Percentiles rank a stretch among this genome's conserved stretches.
Conservation (phyloP, 1,284 basidiomycete species). For the Vanrija sp. region DNA sequence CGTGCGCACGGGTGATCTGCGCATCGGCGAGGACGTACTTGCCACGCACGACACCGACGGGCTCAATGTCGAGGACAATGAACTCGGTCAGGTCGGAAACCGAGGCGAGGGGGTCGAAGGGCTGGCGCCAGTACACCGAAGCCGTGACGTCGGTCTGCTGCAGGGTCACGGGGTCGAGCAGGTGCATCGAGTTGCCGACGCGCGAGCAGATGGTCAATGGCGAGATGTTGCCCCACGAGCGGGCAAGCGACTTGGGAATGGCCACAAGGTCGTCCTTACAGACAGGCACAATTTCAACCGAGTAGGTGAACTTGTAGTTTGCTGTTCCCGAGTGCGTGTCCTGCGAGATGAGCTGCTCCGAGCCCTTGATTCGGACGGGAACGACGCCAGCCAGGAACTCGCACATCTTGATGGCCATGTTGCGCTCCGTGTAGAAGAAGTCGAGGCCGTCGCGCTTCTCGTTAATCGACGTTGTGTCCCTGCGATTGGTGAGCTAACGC, state of each 20-base stretch:
- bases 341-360: slow-evolving; percentile 86
- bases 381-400: slow-evolving; percentile 88
- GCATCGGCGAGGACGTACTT: slow-evolving; percentile 87
- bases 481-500: slow-evolving; percentile 55
- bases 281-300: slow-evolving; percentile 91
- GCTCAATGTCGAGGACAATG: slow-evolving; percentile 90
- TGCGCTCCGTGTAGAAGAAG: slow-evolving; percentile 89
- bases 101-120: slow-evolving; percentile 77
- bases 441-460: slow-evolving; percentile 94
- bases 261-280: slow-evolving; percentile 98
- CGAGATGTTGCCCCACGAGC: slow-evolving; percentile 76
- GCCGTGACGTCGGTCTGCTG: slow-evolving; percentile 76
- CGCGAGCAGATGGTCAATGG: slow-evolving; percentile 84
- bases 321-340: slow-evolving; percentile 90
- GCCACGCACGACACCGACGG: slow-evolving; percentile 63
- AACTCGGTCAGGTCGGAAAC: slow-evolving; percentile 89
- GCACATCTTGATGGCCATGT: slow-evolving; percentile 95
- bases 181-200: slow-evolving; percentile 84
- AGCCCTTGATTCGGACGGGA: slow-evolving; percentile 80
- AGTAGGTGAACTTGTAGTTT: slow-evolving; percentile 97
- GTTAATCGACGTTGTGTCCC: slow-evolving; percentile 83
- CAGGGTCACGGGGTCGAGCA: slow-evolving; percentile 84
- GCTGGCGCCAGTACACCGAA: slow-evolving; percentile 83
- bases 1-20: slow-evolving; percentile 81
- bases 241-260: slow-evolving; percentile 76